phyloP scores from a whole-genome alignment of 2,329 filamentous ascomycete species.

The Trichoderma breve region DNA sequence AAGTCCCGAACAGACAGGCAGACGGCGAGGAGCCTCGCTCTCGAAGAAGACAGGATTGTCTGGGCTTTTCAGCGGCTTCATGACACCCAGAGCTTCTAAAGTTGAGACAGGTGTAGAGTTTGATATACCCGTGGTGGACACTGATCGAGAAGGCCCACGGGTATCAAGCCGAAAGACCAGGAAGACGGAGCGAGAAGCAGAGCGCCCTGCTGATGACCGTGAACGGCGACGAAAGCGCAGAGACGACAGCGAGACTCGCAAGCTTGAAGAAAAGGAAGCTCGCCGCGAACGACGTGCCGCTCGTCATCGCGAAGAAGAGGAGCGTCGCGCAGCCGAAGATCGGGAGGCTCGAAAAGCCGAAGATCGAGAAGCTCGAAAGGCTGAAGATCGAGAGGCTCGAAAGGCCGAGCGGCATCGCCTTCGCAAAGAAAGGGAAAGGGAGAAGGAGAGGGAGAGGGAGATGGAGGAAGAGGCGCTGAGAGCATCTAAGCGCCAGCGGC shows the following conservation, averaged over 20 bases:
- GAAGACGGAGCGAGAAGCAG: conserved; percentile 50
- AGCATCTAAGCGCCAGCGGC: conserved; percentile 49
- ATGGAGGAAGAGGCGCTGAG: conserved; percentile 46
- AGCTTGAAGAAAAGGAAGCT: conserved; percentile 58
- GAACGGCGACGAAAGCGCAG: conserved; percentile 56
- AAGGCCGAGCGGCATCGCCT: conserved; percentile 47
- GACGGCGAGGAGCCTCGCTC: conserved; percentile 37
- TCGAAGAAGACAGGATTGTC: conserved; percentile 55
- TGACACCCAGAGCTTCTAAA: conserved; percentile 44
- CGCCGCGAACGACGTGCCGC: conserved; percentile 54
- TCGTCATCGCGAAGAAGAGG: conserved; percentile 48
- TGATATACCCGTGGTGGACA: conserved; percentile 49
- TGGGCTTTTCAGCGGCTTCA: conserved; percentile 62
- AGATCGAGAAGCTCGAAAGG: conserved; percentile 45
- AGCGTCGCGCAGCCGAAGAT: conserved; percentile 50
- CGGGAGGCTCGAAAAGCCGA: conserved; percentile 34
- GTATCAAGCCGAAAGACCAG: conserved; percentile 61
- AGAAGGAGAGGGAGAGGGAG: conserved; percentile 37
- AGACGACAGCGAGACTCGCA: conserved; percentile 52
- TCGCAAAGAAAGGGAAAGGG: conserved; percentile 47
- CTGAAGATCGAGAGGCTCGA: conserved; percentile 32
- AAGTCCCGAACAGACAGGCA: conserved; percentile 35
- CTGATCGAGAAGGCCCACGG: conserved; percentile 57
- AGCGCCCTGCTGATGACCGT: conserved; percentile 53
- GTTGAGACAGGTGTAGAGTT: conserved; percentile 51